phyloP scores from a whole-genome alignment of 1,139 yeast genomes.

The Geotrichum klebahnii region DNA sequence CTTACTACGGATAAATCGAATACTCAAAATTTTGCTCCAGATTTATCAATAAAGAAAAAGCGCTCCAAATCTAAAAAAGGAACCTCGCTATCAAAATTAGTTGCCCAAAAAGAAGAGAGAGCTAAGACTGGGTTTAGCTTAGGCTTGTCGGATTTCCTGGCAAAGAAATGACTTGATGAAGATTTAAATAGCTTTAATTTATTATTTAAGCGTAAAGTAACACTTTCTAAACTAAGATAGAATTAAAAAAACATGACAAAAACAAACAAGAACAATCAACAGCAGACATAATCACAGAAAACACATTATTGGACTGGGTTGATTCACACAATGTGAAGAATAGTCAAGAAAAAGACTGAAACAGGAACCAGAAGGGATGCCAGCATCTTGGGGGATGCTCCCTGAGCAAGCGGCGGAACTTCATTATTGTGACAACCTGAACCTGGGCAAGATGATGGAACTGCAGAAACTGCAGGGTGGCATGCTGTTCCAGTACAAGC shows the following conservation, averaged over 20 bases:
- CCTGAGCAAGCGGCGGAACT: not conserved
- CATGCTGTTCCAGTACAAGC: too few relatives aligned
- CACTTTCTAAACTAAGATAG: too few relatives aligned
- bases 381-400: not conserved
- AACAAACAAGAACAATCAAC: not conserved
- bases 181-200: too few relatives aligned
- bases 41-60: not conserved
- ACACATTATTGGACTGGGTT: too few relatives aligned
- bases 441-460: not conserved
- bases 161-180: not conserved
- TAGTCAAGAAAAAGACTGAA: not conserved
- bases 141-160: slow-evolving; percentile 4
- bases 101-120: slow-evolving; percentile 6
- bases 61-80: slow-evolving; percentile 6
- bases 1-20: not conserved
- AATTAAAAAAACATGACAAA: not conserved
- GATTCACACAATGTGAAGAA: not conserved
- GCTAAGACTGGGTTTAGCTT: slow-evolving; percentile 3
- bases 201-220: too few relatives aligned
- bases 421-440: not conserved
- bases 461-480: too few relatives aligned
- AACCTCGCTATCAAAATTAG: slow-evolving; percentile 1
- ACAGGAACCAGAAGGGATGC: not conserved
- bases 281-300: not conserved
- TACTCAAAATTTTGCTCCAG: not conserved